Evolutionary conservation across 73 alveolate species (phyloP).

Genomic region (Tetrahymena elliotti): DNA sequence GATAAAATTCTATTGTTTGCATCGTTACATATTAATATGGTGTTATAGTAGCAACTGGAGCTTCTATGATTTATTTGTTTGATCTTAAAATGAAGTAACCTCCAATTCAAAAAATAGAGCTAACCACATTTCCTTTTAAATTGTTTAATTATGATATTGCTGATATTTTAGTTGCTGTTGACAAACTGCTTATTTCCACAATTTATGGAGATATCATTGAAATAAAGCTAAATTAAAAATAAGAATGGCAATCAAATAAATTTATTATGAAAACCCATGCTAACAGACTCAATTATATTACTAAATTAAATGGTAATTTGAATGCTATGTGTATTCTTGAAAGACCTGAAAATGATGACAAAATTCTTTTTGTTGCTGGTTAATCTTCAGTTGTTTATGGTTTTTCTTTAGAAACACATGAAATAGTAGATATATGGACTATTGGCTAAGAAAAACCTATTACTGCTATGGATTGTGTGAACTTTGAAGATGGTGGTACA

Average conservation of each 20-base stretch:
- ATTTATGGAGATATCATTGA: slow-evolving; percentile 38
- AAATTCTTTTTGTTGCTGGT: slow-evolving; percentile 42
- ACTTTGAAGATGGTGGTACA: slow-evolving; percentile 46
- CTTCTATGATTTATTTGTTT: slow-evolving; percentile 25
- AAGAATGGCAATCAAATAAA: slow-evolving; percentile 15
- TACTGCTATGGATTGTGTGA: slow-evolving; percentile 43
- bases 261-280: slow-evolving; percentile 36
- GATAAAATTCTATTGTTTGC: slow-evolving; percentile 24
- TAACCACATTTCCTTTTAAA: slow-evolving; percentile 34
- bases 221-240: slow-evolving; percentile 10
- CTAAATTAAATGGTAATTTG: slow-evolving; percentile 20
- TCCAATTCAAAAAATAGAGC: slow-evolving; percentile 18
- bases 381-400: slow-evolving; percentile 35
- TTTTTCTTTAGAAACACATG: slow-evolving; percentile 39
- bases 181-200: slow-evolving; percentile 20
- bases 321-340: slow-evolving; percentile 38
- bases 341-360: slow-evolving; percentile 45
- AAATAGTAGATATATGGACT: slow-evolving; percentile 41
- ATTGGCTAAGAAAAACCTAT: slow-evolving; percentile 23
- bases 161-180: slow-evolving; percentile 41
- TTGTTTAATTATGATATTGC: slow-evolving; percentile 34
- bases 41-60: slow-evolving; percentile 32
- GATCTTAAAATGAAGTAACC: slow-evolving; percentile 24
- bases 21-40: slow-evolving; percentile 24
- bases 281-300: slow-evolving; percentile 24